These are phyloP conservation scores for Cryphonectria radicalis DNA, from an alignment of 2,329 filamentous ascomycete genomes.

Conservation along the genomic window DNA sequence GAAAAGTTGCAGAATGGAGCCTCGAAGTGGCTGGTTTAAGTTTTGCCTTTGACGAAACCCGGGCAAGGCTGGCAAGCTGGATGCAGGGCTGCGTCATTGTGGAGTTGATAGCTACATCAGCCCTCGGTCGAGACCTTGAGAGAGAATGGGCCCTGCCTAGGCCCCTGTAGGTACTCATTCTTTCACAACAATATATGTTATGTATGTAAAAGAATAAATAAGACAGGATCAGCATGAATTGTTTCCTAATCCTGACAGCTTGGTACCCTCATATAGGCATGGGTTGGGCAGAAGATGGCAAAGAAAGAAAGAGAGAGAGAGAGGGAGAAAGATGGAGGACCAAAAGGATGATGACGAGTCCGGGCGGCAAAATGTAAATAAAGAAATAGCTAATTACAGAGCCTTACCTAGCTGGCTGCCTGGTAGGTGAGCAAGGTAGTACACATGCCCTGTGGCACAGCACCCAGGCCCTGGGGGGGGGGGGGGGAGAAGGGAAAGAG, in stretches of 20 bases:
- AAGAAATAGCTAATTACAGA: neutral
- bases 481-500: too few relatives aligned
- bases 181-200: neutral
- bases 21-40: constrained; percentile 10
- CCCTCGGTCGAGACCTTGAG: constrained; percentile 1
- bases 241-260: constrained; percentile 9
- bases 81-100: constrained; percentile 10
- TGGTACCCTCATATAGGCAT: neutral
- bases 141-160: neutral
- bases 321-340: too few relatives aligned
- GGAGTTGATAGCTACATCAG: constrained; percentile 7
- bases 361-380: neutral
- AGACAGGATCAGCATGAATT: constrained; percentile 4
- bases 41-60: neutral
- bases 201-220: neutral
- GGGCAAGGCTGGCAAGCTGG: constrained; percentile 7
- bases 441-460: neutral
- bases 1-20: neutral
- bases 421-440: too few relatives aligned
- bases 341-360: neutral
- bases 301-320: neutral
- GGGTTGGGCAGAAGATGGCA: neutral
- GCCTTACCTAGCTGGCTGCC: neutral
- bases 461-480: neutral
- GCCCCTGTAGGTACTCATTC: neutral